phyloP scores from a whole-genome alignment of 169 alveolate genomes.

The Plasmodium yoelii region DNA sequence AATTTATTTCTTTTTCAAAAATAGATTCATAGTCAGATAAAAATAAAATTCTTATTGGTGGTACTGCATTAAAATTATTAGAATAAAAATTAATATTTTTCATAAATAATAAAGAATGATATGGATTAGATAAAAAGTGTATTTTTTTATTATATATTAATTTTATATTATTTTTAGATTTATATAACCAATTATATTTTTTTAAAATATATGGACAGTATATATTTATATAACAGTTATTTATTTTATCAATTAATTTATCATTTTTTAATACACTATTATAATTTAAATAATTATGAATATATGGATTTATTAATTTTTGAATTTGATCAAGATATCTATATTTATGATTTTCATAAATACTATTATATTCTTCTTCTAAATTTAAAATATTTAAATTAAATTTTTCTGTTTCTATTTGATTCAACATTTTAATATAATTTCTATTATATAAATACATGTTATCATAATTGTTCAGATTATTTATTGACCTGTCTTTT shows the following conservation, averaged over 20 bases:
- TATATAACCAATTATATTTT: constrained; percentile 69
- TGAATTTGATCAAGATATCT: constrained; percentile 20
- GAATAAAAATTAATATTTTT: constrained; percentile 22
- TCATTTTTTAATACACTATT: constrained; percentile 10
- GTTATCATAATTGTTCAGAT: neutral
- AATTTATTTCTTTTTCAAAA: constrained; percentile 24
- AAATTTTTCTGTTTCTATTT: constrained; percentile 16
- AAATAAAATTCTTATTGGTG: constrained; percentile 54
- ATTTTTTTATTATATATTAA: constrained; percentile 41
- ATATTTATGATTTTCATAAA: neutral
- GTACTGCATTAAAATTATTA: constrained; percentile 6
- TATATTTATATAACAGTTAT: constrained; percentile 23
- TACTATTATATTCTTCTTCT: neutral
- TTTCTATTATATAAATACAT: constrained; percentile 33
- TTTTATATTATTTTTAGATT: constrained; percentile 19
- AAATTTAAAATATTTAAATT: constrained; percentile 5
- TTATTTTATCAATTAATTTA: constrained; percentile 1
- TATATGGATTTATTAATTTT: constrained; percentile 37
- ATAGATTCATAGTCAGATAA: constrained; percentile 27
- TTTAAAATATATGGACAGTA: constrained; percentile 55
- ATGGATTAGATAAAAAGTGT: constrained; percentile 28
- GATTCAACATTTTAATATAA: constrained; percentile 11
- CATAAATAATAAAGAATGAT: constrained; percentile 27
- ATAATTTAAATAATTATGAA: constrained; percentile 48
- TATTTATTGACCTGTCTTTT: neutral